A percentile compares a stretch with the other conserved stretches of the same genome.
phyloP scores from a whole-genome alignment of 2,329 filamentous ascomycete species.

The Pseudogymnoascus sp. region DNA sequence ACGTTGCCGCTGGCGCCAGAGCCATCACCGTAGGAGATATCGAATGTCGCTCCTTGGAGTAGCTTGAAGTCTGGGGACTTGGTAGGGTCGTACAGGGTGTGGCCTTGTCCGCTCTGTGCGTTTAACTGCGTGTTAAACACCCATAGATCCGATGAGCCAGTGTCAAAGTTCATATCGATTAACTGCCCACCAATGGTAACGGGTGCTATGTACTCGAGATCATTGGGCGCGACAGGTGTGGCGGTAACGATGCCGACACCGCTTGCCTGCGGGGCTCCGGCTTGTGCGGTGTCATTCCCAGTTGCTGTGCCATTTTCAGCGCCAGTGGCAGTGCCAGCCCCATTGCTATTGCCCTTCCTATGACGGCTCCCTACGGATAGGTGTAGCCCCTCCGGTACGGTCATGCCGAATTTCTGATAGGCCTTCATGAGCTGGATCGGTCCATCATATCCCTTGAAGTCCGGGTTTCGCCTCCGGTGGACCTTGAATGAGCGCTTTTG shows the following conservation, averaged over 20 bases:
- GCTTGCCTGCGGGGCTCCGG: conserved; percentile 24
- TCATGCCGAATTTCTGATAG: conserved; percentile 58
- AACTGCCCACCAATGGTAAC: conserved; percentile 26
- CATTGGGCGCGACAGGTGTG: conserved; percentile 43
- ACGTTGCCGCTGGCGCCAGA: conserved; percentile 29
- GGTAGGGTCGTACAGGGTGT: conserved; percentile 24
- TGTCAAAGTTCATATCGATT: conserved; percentile 28
- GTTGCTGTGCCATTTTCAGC: conserved; percentile 8
- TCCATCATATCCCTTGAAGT: conserved; percentile 48
- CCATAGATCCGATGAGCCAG: conserved; percentile 30
- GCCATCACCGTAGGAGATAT: conserved; percentile 32
- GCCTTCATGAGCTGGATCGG: conserved; percentile 49
- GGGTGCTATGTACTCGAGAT: conserved; percentile 23
- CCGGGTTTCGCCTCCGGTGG: conserved; percentile 28
- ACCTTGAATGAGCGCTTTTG: conserved; percentile 28
- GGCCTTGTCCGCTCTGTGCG: conserved; percentile 22
- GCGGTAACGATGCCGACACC: conserved; percentile 52
- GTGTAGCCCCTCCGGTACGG: conserved; percentile 34
- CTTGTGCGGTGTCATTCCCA: conserved; percentile 13
- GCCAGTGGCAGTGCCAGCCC: neutral
- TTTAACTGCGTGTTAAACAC: conserved; percentile 28
- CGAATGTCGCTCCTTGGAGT: conserved; percentile 24
- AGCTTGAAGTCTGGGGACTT: conserved; percentile 24
- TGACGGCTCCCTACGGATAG: neutral
- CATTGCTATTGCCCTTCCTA: neutral